These are phyloP conservation scores for Xanthoconium stramineum DNA, from an alignment of 768 basidiomycete species.

Conservation along the genomic window DNA sequence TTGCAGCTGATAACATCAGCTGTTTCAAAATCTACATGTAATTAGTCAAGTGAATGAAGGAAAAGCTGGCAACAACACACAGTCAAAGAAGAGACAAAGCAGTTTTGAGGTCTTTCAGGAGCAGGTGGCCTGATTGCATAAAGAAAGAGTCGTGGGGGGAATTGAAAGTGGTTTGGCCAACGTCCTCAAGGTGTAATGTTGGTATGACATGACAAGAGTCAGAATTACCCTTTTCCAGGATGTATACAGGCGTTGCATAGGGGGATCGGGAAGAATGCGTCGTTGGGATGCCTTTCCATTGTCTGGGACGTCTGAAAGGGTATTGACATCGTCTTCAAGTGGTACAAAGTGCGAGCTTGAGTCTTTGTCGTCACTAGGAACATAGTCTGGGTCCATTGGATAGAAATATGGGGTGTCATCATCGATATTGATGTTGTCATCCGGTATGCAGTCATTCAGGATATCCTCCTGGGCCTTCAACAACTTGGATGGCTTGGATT, in stretches of 20 bases:
- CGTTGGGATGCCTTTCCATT: neutral
- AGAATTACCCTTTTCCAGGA: neutral
- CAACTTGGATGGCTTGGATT: neutral
- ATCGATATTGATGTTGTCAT: neutral
- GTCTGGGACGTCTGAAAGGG: too few relatives aligned
- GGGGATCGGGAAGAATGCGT: neutral
- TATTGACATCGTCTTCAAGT: neutral
- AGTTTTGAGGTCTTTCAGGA: neutral
- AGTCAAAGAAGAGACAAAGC: neutral
- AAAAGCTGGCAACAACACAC: neutral
- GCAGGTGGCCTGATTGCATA: neutral
- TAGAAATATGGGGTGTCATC: neutral
- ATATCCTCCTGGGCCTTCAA: neutral
- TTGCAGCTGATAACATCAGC: neutral
- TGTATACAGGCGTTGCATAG: neutral
- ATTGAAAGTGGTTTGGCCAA: neutral
- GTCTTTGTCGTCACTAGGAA: neutral
- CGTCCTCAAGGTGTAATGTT: neutral
- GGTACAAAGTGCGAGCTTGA: neutral
- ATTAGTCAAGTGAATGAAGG: neutral
- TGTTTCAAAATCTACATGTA: neutral
- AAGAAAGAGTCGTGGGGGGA: neutral
- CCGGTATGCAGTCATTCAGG: neutral
- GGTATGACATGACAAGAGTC: neutral
- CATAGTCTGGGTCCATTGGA: neutral